Evolutionary conservation across 1,284 basidiomycete genomes (phyloP).

Genomic region (Cyathus pygmaeus): DNA sequence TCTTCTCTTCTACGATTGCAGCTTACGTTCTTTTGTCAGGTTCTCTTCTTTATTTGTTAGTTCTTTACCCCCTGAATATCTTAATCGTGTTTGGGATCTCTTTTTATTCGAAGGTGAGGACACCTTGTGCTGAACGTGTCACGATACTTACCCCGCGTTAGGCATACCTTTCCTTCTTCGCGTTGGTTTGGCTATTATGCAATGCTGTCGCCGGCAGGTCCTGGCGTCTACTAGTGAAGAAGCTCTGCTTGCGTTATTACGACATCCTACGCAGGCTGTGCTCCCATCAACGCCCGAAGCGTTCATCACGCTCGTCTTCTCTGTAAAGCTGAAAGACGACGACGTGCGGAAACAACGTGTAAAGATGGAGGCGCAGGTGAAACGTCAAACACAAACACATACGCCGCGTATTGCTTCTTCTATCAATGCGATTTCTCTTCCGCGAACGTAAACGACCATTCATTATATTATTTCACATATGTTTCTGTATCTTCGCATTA

Average conservation of each 20-base stretch:
- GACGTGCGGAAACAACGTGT: constrained; percentile 79
- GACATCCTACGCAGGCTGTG: constrained; percentile 60
- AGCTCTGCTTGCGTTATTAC: constrained; percentile 60
- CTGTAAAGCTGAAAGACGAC: constrained; percentile 84
- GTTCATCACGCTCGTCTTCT: constrained; percentile 69
- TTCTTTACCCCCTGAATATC: constrained; percentile 79
- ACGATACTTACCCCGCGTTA: constrained; percentile 30
- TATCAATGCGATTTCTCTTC: constrained; percentile 17
- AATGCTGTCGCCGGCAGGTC: constrained; percentile 68
- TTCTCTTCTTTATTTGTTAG: constrained; percentile 81
- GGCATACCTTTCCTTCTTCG: constrained; percentile 86
- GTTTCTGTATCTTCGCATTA: too few species aligned
- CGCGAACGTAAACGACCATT: constrained; percentile 6
- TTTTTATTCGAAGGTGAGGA: constrained; percentile 84
- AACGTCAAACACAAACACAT: constrained; percentile 63
- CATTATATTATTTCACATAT: not conserved
- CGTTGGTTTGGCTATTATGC: constrained; percentile 79
- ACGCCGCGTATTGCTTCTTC: constrained; percentile 4
- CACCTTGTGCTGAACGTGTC: not conserved
- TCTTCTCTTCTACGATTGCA: not conserved
- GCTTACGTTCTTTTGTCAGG: constrained; percentile 48
- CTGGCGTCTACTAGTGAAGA: constrained; percentile 62
- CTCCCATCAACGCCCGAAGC: constrained; percentile 70
- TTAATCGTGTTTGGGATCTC: constrained; percentile 88
- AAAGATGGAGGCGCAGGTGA: constrained; percentile 76